Percentiles rank a stretch among this genome's conserved stretches.
These are phyloP conservation scores for Saturnispora galanensis DNA, from an alignment of 805 yeast species.

Conservation along the genomic window DNA sequence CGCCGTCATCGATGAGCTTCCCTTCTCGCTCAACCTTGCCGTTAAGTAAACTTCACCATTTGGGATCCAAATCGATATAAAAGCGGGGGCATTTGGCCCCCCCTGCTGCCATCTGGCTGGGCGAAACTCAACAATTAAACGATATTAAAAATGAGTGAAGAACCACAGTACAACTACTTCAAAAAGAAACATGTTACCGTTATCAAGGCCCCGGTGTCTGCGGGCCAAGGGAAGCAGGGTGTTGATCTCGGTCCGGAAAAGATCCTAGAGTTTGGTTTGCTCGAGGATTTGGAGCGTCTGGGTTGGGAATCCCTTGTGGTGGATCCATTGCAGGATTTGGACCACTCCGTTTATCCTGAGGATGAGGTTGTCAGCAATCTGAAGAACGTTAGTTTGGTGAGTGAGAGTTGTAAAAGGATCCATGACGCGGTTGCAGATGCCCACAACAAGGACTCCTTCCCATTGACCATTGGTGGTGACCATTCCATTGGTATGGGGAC, in stretches of 20 bases:
- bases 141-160: neutral
- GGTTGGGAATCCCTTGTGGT: constrained; percentile 59
- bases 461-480: constrained; percentile 91
- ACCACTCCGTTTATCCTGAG: constrained; percentile 31
- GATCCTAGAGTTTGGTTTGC: constrained; percentile 63
- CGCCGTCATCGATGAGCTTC: neutral
- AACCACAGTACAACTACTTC: constrained; percentile 40
- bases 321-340: constrained; percentile 44
- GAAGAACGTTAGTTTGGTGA: constrained; percentile 71
- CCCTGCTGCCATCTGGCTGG: too few relatives aligned
- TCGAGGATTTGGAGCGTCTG: constrained; percentile 47
- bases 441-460: constrained; percentile 42
- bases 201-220: constrained; percentile 85
- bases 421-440: constrained; percentile 49
- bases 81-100: neutral
- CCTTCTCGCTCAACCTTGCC: constrained; percentile 1
- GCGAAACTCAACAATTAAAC: neutral
- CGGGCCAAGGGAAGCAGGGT: constrained; percentile 92
- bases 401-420: constrained; percentile 57
- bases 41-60: neutral
- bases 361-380: constrained; percentile 45
- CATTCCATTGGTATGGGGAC: constrained; percentile 95
- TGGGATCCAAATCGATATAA: neutral
- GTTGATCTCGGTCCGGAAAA: constrained; percentile 91
- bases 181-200: constrained; percentile 51